Percentiles rank a stretch among this genome's conserved stretches.
Conservation (phyloP, 176 grass and related monocot genomes). For the Cymbopogon citratus region DNA sequence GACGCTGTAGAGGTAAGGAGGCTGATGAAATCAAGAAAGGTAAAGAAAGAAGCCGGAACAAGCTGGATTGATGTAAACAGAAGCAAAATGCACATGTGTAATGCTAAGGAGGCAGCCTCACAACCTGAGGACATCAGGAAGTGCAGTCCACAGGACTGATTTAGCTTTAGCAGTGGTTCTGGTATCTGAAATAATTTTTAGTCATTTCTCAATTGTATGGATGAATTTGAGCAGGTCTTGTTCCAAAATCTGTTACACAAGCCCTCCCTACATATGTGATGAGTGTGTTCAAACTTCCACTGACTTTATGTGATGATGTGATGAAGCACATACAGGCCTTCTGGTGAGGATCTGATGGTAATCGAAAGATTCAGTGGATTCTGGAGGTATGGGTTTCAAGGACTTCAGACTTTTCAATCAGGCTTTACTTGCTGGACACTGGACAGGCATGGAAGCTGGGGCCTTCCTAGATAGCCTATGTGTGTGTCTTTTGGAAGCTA, state of each 20-base stretch:
- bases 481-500: not conserved
- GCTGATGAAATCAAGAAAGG: slow-evolving; percentile 54
- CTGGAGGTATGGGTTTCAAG: not conserved
- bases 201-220: not conserved
- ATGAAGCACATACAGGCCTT: not conserved
- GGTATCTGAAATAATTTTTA: not conserved
- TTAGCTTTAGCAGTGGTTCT: slow-evolving; percentile 3
- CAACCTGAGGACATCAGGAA: not conserved
- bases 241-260: not conserved
- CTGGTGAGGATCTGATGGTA: not conserved
- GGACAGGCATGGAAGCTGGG: not conserved
- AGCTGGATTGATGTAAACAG: slow-evolving; percentile 65
- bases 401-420: not conserved
- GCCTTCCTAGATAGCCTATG: not conserved
- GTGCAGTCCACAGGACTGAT: not conserved
- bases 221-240: slow-evolving; percentile 7
- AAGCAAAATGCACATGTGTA: not conserved
- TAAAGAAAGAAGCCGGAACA: slow-evolving; percentile 54
- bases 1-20: slow-evolving; percentile 67
- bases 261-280: not conserved
- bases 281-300: not conserved
- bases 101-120: too few relatives aligned
- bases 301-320: not conserved
- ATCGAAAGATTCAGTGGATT: not conserved
- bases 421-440: not conserved